These are phyloP conservation scores for Lentinula sp. DNA, from an alignment of 768 basidiomycete genomes.

Conservation along the genomic window DNA sequence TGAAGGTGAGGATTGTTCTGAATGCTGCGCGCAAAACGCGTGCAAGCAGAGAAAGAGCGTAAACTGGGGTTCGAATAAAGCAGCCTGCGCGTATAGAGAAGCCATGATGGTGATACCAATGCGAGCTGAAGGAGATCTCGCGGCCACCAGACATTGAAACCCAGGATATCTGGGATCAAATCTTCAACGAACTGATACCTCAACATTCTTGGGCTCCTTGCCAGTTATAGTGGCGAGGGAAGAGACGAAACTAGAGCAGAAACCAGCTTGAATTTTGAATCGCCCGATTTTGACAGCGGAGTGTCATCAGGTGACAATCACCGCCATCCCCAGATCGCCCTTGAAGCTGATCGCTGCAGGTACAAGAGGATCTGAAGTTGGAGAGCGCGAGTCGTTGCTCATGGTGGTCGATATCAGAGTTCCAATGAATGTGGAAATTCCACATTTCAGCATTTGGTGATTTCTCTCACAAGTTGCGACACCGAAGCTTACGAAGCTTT, in stretches of 20 bases:
- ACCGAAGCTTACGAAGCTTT: not conserved
- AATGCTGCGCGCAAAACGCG: constrained; percentile 36
- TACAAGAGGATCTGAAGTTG: not conserved
- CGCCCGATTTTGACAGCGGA: not conserved
- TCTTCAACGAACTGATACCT: constrained; percentile 23
- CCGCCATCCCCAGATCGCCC: not conserved
- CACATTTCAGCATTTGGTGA: not conserved
- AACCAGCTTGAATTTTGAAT: not conserved
- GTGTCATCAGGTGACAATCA: not conserved
- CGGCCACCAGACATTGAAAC: constrained; percentile 47
- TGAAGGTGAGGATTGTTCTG: constrained; percentile 22
- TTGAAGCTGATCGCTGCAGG: not conserved
- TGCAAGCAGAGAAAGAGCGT: constrained; percentile 33
- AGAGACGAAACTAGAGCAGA: not conserved
- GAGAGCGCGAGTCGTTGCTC: not conserved
- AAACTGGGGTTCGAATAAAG: constrained; percentile 40
- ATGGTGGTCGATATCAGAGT: not conserved
- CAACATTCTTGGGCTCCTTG: not conserved
- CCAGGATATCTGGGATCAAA: constrained; percentile 46
- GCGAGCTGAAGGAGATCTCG: constrained; percentile 42
- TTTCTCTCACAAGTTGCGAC: not conserved
- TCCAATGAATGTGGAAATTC: not conserved
- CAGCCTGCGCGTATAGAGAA: constrained; percentile 33
- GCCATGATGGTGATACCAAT: constrained; percentile 45
- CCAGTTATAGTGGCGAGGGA: not conserved